phyloP scores from a whole-genome alignment of 768 basidiomycete genomes.

The Nevesoporus exiguus region DNA sequence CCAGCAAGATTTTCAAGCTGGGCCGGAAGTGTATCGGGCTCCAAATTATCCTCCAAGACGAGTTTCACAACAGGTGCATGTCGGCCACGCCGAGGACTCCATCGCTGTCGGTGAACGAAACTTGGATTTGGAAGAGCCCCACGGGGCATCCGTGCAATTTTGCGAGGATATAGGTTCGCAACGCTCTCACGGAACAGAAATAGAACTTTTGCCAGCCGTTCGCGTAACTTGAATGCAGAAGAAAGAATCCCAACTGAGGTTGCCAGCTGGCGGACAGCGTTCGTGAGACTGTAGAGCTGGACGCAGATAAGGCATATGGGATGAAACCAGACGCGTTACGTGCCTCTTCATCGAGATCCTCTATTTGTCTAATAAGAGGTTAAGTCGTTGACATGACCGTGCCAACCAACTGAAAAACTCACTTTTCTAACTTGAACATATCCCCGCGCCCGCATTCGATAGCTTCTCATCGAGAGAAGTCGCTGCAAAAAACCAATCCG shows the following conservation, averaged over 20 bases:
- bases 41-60: slow-evolving; percentile 39
- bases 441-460: slow-evolving; percentile 46
- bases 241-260: slow-evolving; percentile 55
- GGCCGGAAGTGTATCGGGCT: slow-evolving; percentile 46
- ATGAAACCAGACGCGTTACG: neutral
- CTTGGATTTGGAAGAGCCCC: slow-evolving; percentile 39
- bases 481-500: slow-evolving; percentile 19
- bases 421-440: slow-evolving; percentile 48
- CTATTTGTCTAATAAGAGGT: slow-evolving; percentile 36
- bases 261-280: slow-evolving; percentile 52
- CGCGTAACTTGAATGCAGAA: slow-evolving; percentile 48
- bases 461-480: slow-evolving; percentile 51
- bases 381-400: slow-evolving; percentile 4
- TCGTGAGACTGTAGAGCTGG: slow-evolving; percentile 50
- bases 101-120: slow-evolving; percentile 31
- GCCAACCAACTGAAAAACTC: slow-evolving; percentile 9
- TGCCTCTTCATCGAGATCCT: slow-evolving; percentile 47
- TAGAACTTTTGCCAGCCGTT: slow-evolving; percentile 48
- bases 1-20: slow-evolving; percentile 45
- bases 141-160: slow-evolving; percentile 37
- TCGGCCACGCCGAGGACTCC: slow-evolving; percentile 31
- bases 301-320: neutral
- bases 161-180: slow-evolving; percentile 52
- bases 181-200: slow-evolving; percentile 54
- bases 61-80: slow-evolving; percentile 38